Evolutionary conservation across 805 yeast genomes (phyloP).

Genomic region (Isabelozyma pseudorhagii): DNA sequence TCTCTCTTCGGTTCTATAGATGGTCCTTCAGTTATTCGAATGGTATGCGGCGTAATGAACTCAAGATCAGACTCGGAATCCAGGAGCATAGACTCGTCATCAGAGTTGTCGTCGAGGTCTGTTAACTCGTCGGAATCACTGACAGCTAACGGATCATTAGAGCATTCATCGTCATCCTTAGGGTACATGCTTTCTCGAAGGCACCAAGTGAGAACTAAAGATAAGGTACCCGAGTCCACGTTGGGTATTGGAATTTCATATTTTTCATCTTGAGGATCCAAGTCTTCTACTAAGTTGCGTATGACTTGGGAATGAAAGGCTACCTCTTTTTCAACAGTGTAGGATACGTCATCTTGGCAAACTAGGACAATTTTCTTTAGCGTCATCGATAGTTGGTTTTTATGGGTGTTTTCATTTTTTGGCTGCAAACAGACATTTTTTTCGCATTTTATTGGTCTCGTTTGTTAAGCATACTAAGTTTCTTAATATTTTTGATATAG

Average conservation of each 20-base stretch:
- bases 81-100: no score
- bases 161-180: no score
- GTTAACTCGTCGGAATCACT: no score
- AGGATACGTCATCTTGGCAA: not conserved
- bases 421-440: not conserved
- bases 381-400: not conserved
- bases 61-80: no score
- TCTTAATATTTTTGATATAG: no score
- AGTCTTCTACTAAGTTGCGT: not conserved
- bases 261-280: not conserved
- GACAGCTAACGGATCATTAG: no score
- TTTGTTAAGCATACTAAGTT: not conserved
- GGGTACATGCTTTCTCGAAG: not conserved
- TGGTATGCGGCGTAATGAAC: no score
- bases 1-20: not conserved
- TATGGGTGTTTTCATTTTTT: not conserved
- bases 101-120: no score
- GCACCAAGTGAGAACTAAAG: not conserved
- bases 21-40: no score
- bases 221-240: not conserved
- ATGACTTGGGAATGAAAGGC: not conserved
- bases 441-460: not conserved
- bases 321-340: not conserved
- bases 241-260: not conserved
- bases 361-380: not conserved